phyloP scores from a whole-genome alignment of 1,139 yeast species.

The Kluyveromyces sp. region DNA sequence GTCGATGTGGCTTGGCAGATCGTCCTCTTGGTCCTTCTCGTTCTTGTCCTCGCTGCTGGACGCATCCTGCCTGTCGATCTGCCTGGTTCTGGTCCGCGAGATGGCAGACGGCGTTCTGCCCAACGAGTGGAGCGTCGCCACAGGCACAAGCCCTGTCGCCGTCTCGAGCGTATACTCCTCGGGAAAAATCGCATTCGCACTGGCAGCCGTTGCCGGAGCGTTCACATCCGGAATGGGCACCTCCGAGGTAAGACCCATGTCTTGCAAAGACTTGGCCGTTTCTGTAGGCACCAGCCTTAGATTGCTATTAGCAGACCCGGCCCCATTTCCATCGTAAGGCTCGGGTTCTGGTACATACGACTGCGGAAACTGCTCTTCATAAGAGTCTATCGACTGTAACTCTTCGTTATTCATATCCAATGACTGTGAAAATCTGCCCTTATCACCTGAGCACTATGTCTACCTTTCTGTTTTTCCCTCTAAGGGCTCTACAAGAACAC shows the following conservation, averaged over 20 bases:
- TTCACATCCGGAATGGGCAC: constrained; percentile 52
- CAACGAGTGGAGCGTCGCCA: constrained; percentile 56
- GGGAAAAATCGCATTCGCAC: constrained; percentile 68
- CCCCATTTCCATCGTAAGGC: constrained; percentile 10
- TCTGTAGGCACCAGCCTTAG: constrained; percentile 49
- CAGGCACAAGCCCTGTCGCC: constrained; percentile 77
- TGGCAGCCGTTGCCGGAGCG: constrained; percentile 48
- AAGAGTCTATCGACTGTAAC: constrained; percentile 12
- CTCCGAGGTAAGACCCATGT: constrained; percentile 49
- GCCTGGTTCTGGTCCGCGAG: constrained; percentile 33
- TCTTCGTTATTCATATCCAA: constrained; percentile 7
- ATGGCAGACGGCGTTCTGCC: constrained; percentile 49
- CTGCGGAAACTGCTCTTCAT: constrained; percentile 13
- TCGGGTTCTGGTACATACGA: constrained; percentile 24
- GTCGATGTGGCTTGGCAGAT: constrained; percentile 37
- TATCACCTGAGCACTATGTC: too few species aligned
- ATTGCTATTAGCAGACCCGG: constrained; percentile 18
- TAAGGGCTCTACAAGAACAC: too few species aligned
- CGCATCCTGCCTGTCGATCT: constrained; percentile 18
- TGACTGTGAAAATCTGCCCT: too few species aligned
- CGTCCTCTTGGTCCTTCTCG: constrained; percentile 22
- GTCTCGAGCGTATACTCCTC: constrained; percentile 89
- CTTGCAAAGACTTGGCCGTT: constrained; percentile 59
- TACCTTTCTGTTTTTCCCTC: too few species aligned
- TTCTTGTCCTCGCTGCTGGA: constrained; percentile 7